phyloP scores from a whole-genome alignment of 768 basidiomycete genomes.

The Boletus rubroflammeus region DNA sequence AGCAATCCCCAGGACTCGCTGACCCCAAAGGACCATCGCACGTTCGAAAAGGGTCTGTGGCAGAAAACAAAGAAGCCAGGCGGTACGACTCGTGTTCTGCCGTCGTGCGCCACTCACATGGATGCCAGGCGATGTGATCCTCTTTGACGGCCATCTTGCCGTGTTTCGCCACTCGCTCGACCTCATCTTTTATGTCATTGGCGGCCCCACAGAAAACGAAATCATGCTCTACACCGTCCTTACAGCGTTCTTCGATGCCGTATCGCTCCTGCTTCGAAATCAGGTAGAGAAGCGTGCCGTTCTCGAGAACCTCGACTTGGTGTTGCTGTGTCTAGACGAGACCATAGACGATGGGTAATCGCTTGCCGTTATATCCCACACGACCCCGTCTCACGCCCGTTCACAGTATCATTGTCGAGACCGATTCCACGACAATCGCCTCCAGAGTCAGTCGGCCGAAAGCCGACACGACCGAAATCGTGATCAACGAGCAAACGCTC shows the following conservation, averaged over 20 bases:
- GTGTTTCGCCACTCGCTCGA: conserved; percentile 95
- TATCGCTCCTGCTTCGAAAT: conserved; percentile 81
- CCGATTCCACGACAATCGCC: conserved; percentile 93
- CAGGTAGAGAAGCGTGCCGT: conserved; percentile 94
- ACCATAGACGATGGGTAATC: conserved; percentile 96
- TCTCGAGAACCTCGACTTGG: conserved; percentile 90
- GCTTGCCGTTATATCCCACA: not conserved
- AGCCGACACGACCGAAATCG: conserved; percentile 92
- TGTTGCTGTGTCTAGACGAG: conserved; percentile 91
- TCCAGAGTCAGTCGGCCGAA: conserved; percentile 89
- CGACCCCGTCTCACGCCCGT: conserved; percentile 8
- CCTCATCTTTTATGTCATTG: conserved; percentile 92
- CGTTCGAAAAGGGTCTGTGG: conserved; percentile 93
- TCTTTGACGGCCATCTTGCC: conserved; percentile 85
- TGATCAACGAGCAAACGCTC: conserved; percentile 97
- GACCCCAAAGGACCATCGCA: conserved; percentile 84
- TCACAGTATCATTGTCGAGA: conserved; percentile 90
- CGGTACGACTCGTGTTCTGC: conserved; percentile 48
- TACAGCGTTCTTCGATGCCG: conserved; percentile 78
- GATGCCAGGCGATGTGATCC: conserved; percentile 81
- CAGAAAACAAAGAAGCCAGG: conserved; percentile 94
- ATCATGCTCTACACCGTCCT: conserved; percentile 91
- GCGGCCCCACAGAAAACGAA: conserved; percentile 87
- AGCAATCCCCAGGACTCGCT: conserved; percentile 35
- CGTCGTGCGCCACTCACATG: not conserved